A percentile compares a stretch with the other conserved stretches of the same genome.
Evolutionary conservation across 2,329 filamentous ascomycete species (phyloP).

Genomic region (Sclerotinia sclerotiorum): DNA sequence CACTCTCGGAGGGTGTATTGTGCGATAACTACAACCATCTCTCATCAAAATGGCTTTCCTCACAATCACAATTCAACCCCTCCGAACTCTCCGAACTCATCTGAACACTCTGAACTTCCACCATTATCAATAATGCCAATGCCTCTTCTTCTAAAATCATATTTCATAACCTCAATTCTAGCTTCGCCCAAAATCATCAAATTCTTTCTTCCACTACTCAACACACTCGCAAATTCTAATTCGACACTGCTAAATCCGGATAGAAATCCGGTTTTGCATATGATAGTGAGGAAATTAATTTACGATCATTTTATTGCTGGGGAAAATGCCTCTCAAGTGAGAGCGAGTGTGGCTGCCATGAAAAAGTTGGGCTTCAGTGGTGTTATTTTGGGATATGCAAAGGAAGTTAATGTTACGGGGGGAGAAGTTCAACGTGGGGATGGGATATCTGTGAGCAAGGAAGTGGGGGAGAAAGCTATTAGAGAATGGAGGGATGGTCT

Average conservation of each 20-base stretch:
- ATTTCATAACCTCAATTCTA: conserved; percentile 23
- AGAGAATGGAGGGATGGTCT: conserved; percentile 52
- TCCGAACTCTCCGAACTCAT: not conserved
- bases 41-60: conserved; percentile 5
- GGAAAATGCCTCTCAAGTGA: conserved; percentile 66
- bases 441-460: not conserved
- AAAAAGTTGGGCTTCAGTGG: conserved; percentile 75
- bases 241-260: conserved; percentile 52
- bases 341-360: conserved; percentile 59
- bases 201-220: conserved; percentile 21
- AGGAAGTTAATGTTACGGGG: conserved; percentile 55
- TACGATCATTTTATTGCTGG: conserved; percentile 89
- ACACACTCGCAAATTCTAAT: conserved; percentile 18
- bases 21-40: not conserved
- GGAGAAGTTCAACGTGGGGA: not conserved
- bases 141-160: conserved; percentile 16
- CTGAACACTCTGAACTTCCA: conserved; percentile 1
- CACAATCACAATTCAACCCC: not conserved
- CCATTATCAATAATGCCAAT: conserved; percentile 26
- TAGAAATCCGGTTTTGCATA: conserved; percentile 66
- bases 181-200: conserved; percentile 23
- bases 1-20: not conserved
- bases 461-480: conserved; percentile 21
- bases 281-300: conserved; percentile 73
- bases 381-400: conserved; percentile 79